Base-by-base conservation (phyloP, 345 rosid genomes). In the Trapa bicornis region DNA sequence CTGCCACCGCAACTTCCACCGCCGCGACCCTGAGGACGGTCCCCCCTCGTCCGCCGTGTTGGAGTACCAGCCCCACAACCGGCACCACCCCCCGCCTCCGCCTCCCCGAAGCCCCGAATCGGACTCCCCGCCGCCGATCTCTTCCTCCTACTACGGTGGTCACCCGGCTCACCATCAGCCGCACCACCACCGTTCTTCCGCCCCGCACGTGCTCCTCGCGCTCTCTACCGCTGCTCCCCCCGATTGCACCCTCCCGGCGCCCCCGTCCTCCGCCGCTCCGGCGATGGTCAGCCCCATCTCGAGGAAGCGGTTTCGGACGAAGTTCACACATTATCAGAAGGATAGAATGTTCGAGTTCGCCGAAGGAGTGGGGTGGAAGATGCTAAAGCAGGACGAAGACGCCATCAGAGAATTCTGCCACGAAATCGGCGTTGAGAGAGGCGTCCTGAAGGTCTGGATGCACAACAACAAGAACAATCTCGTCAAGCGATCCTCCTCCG, bases 1-100 rank as follows among this genome's bases (percentile, higher is more conserved):
- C 35, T 83, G 87, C 66, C 87, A 83, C 76, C 78, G 84, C n/a
- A 83, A 77, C 65, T 83, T 83, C 75, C 87, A 83, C 65, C 67
- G 87, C 9, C 48, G 74, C 15, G 83, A 80, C 43, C 65, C 57
- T 16, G 65, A 61, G 47, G 36, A 15, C 37, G 1, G 41, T 6
- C 48, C 66, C 13, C 66, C 47, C 5, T 50, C 76, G 10, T 10
- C 74, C 48, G 14, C 75, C 15, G 61, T 66, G 29, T 22, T 22
- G 29, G 79, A 79, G 71, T 75, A 74, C 72, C 81, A 78, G 52
- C 76, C 78, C 6, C 76, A 47, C 37, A 68, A 33, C 70, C 63
- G 65, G 42, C 70, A 64, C 32, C 65, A 37, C 39, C 71, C 75
- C 5, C 68, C 72, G 2, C 69, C 72, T 12, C 72, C 63, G 8